Evolutionary conservation across 352 stramenopile species (phyloP), one percentile per base, ranked within the genome.

Genomic region (Phytophthora ramorum): DNA sequence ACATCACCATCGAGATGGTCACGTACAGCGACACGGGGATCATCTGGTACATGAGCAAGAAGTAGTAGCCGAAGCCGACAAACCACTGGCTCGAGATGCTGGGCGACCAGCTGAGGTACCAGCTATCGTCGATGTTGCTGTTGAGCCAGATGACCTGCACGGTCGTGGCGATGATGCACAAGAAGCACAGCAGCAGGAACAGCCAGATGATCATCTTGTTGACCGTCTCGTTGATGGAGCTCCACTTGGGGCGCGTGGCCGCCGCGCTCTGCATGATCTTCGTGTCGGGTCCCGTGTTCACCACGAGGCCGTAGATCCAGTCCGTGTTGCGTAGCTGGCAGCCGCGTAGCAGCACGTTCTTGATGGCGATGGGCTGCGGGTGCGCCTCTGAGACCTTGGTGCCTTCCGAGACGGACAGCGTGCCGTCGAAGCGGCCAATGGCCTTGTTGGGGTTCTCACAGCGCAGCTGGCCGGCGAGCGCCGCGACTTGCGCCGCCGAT

Each of bases 21-120:
- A 99, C 96, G 73, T 99, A 99, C 12, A 99, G 87, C 71, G 92
- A 98, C 28, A 99, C 85, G 14, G 97, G 97, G 30, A 99, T 97
- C 81, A 99, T 98, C 71, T 98, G 95, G 76, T 93, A 98, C 79
- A 98, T 95, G 41, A 99, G 83, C 17, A 98, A 81, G 30, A 99
- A 93, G 80, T 98, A 99, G 52, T 86, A 90, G 24, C 96, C 78
- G 57, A 97, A 92, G 13, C 92, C 73, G 16, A 91, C 59, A 37
- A 98, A 91, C 71, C 81, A 90, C 66, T 91, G 80, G 17, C 76
- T 77, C 22, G 73, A 61, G 7, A 83, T 75, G 3, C 41, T 50
- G 10, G 79, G 80, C 41, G 77, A 73, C 76, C 76, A 88, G 41
- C 56, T 54, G 26, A 91, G 48, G 63, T 90, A 91, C 63, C 73